A percentile compares a stretch with the other conserved stretches of the same genome.
Evolutionary conservation across 2,329 filamentous ascomycete species (phyloP).

Genomic region (Paecilomyces fulvus): DNA sequence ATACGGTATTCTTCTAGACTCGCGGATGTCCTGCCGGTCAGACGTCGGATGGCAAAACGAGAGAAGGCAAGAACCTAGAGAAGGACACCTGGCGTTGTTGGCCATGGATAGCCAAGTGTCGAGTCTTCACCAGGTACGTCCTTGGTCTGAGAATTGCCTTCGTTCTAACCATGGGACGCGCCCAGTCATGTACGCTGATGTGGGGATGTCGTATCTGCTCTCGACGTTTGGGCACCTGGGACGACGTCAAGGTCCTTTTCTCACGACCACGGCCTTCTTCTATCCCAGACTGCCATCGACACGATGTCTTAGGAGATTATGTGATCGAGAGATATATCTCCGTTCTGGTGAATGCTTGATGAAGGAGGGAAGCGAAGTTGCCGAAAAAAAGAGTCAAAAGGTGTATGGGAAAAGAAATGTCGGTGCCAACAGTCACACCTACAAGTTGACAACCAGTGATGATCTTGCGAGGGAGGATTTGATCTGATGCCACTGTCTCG

Average conservation of each 20-base stretch:
- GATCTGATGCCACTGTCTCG: background rate
- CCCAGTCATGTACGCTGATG: background rate
- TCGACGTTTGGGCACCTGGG: background rate
- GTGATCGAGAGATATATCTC: background rate
- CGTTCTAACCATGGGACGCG: background rate
- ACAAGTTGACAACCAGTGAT: background rate
- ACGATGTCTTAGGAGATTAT: background rate
- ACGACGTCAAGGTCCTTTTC: background rate
- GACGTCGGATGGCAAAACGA: background rate
- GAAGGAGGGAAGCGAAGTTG: background rate
- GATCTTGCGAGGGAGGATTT: background rate
- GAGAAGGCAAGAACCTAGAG: background rate
- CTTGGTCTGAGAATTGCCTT: background rate
- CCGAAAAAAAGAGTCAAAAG: background rate
- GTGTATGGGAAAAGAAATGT: background rate
- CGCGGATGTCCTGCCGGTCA: background rate
- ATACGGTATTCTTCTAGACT: background rate
- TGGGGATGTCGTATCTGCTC: background rate
- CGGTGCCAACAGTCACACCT: background rate
- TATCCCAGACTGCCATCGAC: background rate
- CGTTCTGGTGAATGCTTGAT: background rate
- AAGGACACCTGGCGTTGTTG: background rate
- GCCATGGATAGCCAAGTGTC: background rate
- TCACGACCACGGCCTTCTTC: background rate
- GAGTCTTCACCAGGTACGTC: background rate